Base-by-base conservation (phyloP, 78 protist genomes). In the Tieghemostelium lacteum region DNA sequence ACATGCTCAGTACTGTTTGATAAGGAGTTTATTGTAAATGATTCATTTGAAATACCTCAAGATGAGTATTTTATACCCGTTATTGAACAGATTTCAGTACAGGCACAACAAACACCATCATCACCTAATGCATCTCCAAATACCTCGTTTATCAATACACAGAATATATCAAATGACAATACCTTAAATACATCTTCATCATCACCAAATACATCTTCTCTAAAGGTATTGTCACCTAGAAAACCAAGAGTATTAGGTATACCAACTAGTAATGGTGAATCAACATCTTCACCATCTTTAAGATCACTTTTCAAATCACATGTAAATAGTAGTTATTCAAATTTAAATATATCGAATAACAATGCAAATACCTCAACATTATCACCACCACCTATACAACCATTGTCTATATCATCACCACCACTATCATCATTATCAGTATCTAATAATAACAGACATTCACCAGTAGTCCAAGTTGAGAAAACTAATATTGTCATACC, bases 1-100 rank as follows among this genome's bases (percentile, higher is more conserved):
- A 83, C 91, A 3, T 83, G 91, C 17, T 69, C 78, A 16, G 45
- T 83, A 16, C 26, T 83, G 28, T 83, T 83, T 58, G 78, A 69
- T 36, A 66, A 69, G 22, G 91, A 83, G 33, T n/a, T 83, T n/a
- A 42, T 28, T 12, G 1, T 64, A 20, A 52, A 76, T 0, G 64
- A 69, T 20, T 19, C 36, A 16, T 83, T 69, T 29, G 91, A 83
- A 52, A 36, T 78, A 6, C 28, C 40, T 0, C 45, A 71, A 66
- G 88, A 71, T 71, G 88, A 78, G 39, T 58, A 29, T 3, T 66
- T 66, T 29, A 34, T 66, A n/a, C 31, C 73, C 34, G 77, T 71
- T 57, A 63, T 50, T 52, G 10, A 45, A 6, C 52, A 45, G 10
- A 14, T 10, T 10, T 14, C 10, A 10, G n/a, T 45, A 45, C 52